phyloP scores from a whole-genome alignment of 495 filamentous ascomycete genomes.

The Aspergillus carlsbadensis region DNA sequence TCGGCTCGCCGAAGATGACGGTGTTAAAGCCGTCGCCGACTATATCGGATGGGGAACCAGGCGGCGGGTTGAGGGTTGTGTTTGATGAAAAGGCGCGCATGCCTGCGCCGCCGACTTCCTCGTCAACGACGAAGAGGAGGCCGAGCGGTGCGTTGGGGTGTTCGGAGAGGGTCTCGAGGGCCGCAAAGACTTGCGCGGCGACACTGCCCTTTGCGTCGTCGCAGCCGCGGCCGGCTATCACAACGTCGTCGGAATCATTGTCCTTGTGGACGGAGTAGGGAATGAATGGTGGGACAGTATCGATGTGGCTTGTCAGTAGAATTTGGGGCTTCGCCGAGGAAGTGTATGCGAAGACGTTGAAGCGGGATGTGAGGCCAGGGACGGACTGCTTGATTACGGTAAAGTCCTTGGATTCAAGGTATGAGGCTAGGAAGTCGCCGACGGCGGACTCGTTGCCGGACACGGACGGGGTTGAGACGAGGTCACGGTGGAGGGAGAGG shows the following conservation, averaged over 20 bases:
- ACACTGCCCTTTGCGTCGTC: conserved; percentile 92
- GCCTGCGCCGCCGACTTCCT: conserved; percentile 80
- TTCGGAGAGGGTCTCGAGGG: conserved; percentile 56
- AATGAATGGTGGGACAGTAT: conserved; percentile 68
- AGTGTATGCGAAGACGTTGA: conserved; percentile 81
- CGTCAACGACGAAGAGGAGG: conserved; percentile 87
- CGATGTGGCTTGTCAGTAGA: conserved; percentile 75
- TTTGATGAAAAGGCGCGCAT: conserved; percentile 60
- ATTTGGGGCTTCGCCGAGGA: conserved; percentile 54
- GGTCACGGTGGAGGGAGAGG: conserved; percentile 72
- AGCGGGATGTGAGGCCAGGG: conserved; percentile 40
- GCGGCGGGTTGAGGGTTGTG: conserved; percentile 34
- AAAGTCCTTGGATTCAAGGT: conserved; percentile 64
- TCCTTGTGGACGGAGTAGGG: conserved; percentile 38
- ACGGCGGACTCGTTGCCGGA: conserved; percentile 69
- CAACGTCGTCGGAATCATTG: conserved; percentile 35
- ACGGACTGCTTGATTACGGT: conserved; percentile 64
- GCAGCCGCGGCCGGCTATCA: conserved; percentile 72
- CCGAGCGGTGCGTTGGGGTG: conserved; percentile 51
- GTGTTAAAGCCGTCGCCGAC: conserved; percentile 48
- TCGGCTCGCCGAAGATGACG: conserved; percentile 89
- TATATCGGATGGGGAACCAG: conserved; percentile 18
- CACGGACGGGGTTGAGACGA: conserved; percentile 76
- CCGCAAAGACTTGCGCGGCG: conserved; percentile 71
- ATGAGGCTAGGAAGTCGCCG: conserved; percentile 64